Evolutionary conservation across 495 filamentous ascomycete species (phyloP), one percentile per base, ranked within the genome.

Genomic region (Neurospora sp.): DNA sequence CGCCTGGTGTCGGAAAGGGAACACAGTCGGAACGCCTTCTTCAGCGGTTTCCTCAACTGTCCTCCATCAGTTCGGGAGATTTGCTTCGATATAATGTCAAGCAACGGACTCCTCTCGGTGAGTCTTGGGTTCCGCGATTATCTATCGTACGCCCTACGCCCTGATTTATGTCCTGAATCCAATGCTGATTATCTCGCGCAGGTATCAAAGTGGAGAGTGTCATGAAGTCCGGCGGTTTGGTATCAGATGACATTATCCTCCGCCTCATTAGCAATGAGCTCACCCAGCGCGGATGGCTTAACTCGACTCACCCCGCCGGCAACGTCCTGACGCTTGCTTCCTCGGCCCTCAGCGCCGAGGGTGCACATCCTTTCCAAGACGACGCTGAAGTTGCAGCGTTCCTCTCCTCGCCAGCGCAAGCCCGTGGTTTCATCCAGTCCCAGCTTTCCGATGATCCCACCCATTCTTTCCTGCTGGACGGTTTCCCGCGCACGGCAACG

Each of bases 381-480:
- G 77, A 79, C 23, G 76, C 77, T 59, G 82, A 80, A 11, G 77
- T 81, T 27, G 82, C 78, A 31, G 70, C 80, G 69, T 85, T 84
- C 77, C 76, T 84, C 38, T 81, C 82, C 8, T 80, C 80, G 3
- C 82, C 84, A 16, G 79, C 81, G 62, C 81, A 81, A 69, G 79
- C 77, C 39, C 80, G 77, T 62, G 69, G 76, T 40, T 76, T 74
- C 72, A 41, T 75, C 18, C 81, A 80, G 23, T 73, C 83, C 18
- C 83, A 81, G 40, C 79, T 88, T 69, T 90, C 89, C 66, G 87
- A 96, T 66, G 87, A 89, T 73, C 90, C 96, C 0, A 83, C 88
- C 14, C 92, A 94, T 27, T 97, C 93, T 18, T 99, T 98, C 81
- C 90, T 99, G 74, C 91, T 99, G 69, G 96, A 99, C 80, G 96